These are phyloP conservation scores for Claviceps fusiformis DNA, from an alignment of 2,329 filamentous ascomycete genomes.

Conservation along the genomic window DNA sequence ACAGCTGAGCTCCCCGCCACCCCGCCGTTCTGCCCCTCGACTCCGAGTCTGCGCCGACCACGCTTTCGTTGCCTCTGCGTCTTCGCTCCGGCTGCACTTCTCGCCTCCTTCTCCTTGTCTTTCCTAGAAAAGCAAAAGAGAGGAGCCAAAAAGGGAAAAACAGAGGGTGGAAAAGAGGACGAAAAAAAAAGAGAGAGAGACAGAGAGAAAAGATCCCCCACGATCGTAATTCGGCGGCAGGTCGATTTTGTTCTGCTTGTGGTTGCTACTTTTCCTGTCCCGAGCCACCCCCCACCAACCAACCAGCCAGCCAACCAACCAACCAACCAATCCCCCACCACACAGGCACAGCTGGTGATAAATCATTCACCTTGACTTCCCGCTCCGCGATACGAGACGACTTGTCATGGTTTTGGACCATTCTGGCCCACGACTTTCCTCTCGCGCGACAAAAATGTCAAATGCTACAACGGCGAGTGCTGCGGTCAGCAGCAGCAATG, in stretches of 20 bases:
- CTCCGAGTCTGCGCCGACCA: not conserved
- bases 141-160: not conserved
- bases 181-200: not conserved
- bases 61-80: too few relatives aligned
- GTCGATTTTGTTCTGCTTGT: not conserved
- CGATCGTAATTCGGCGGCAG: constrained; percentile 2
- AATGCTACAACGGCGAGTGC: constrained; percentile 19
- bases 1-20: not conserved
- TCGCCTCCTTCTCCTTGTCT: not conserved
- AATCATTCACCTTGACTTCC: constrained; percentile 2
- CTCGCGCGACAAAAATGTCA: constrained; percentile 21
- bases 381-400: not conserved
- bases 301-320: too few relatives aligned
- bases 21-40: not conserved
- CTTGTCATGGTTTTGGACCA: constrained; percentile 27
- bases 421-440: constrained; percentile 22
- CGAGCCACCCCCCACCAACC: too few relatives aligned
- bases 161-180: not conserved
- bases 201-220: constrained; percentile 7
- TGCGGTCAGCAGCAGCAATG: constrained; percentile 12
- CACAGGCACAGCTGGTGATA: constrained; percentile 3
- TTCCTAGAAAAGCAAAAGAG: not conserved
- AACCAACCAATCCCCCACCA: not conserved
- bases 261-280: not conserved
- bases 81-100: not conserved